A percentile compares a stretch with the other conserved stretches of the same genome.
Conservation (phyloP, 2,329 filamentous ascomycete species). For the Chaetomium strumarium region DNA sequence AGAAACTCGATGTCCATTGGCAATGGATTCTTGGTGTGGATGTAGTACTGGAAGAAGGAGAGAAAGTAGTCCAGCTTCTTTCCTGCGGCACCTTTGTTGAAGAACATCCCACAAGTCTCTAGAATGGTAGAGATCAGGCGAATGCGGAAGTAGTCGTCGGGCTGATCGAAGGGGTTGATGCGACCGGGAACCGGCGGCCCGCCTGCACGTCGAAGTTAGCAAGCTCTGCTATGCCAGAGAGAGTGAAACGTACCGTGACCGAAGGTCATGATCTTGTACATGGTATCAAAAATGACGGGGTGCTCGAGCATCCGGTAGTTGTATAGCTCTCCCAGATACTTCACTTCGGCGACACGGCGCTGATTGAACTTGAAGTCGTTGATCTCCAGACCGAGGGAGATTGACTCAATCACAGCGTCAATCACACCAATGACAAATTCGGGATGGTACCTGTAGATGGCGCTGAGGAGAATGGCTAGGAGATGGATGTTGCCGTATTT, state of each 20-base stretch:
- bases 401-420: constrained; percentile 83
- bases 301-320: constrained; percentile 97
- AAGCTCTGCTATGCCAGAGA: neutral
- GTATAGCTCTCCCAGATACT: constrained; percentile 93
- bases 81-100: constrained; percentile 84
- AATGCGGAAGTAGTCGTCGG: constrained; percentile 94
- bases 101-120: constrained; percentile 94
- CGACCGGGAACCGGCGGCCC: constrained; percentile 76
- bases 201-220: constrained; percentile 36
- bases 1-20: constrained; percentile 98
- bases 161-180: constrained; percentile 72
- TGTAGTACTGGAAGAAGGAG: constrained; percentile 95
- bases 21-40: constrained; percentile 79
- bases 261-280: constrained; percentile 92
- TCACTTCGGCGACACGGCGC: constrained; percentile 87
- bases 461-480: constrained; percentile 80
- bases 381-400: constrained; percentile 81
- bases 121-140: constrained; percentile 82
- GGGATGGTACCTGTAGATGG: constrained; percentile 86
- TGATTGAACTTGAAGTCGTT: constrained; percentile 99
- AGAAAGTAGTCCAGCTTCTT: constrained; percentile 98
- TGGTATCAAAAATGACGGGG: constrained; percentile 85
- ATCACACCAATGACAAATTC: constrained; percentile 87
- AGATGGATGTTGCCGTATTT: constrained; percentile 97
- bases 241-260: constrained; percentile 58